These are phyloP conservation scores for Lepiota brunneoincarnata DNA, from an alignment of 768 basidiomycete species.

Conservation along the genomic window DNA sequence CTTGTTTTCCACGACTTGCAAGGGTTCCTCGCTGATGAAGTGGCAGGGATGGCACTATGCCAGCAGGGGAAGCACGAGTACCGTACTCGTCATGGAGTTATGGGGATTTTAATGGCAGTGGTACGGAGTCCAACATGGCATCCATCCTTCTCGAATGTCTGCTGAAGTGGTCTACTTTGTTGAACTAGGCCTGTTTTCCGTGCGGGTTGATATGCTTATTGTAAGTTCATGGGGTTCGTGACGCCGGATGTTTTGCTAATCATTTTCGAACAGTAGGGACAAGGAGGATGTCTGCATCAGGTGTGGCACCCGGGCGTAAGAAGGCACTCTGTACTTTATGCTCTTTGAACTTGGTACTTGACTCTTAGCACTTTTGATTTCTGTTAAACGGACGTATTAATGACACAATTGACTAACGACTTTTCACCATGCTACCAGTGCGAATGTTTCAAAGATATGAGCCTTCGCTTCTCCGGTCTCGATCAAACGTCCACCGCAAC, in stretches of 20 bases:
- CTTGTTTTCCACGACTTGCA: too few relatives aligned
- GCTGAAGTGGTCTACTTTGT: background rate
- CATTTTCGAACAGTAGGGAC: background rate
- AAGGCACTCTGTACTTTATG: too few relatives aligned
- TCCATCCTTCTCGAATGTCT: background rate
- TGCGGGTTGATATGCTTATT: constrained; percentile 8
- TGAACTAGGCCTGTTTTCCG: constrained; percentile 4
- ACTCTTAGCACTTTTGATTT: too few relatives aligned
- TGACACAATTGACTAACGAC: too few relatives aligned
- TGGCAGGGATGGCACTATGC: background rate
- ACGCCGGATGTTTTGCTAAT: too few relatives aligned
- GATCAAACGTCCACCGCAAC: too few relatives aligned
- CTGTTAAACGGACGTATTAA: too few relatives aligned
- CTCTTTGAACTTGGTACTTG: too few relatives aligned
- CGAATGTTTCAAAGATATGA: too few relatives aligned
- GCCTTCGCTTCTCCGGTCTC: too few relatives aligned
- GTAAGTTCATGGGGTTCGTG: background rate
- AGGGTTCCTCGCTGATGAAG: too few relatives aligned
- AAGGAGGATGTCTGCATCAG: constrained; percentile 5
- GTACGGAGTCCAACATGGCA: background rate
- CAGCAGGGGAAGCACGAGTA: constrained; percentile 7
- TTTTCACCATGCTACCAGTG: too few relatives aligned
- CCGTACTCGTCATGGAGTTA: constrained; percentile 4
- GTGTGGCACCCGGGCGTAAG: constrained; percentile 3
- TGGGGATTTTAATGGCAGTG: constrained; percentile 7